Base-by-base conservation (phyloP, 2,329 filamentous ascomycete genomes). In the Aureobasidium zeae region DNA sequence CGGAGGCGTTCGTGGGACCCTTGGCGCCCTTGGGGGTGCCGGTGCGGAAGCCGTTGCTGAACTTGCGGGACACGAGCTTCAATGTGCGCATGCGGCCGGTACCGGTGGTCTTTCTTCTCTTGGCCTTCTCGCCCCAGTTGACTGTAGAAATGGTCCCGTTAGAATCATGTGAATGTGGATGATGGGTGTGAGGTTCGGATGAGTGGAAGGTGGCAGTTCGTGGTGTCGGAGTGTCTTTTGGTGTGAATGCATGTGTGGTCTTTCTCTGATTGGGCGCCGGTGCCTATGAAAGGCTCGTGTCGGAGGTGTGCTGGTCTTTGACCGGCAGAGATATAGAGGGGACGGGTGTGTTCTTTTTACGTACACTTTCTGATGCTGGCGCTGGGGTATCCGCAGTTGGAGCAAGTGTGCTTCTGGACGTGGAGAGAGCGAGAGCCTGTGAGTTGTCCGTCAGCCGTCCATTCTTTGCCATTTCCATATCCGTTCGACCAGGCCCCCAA, bases 61-160 rank as follows among this genome's bases (percentile, higher is more conserved):
- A 94, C 73, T 80, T 80, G 70, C 91, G 83, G 66, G 87, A 76
- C 67, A 98, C 81, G 63, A 77, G 78, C 79, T 93, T 94, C 68
- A 98, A 79, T 75, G 88, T 86, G 67, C 86, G 81, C 82, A 88
- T 91, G 71, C 91, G 86, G 70, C 91, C 91, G 65, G 86, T 89
- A 63, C 91, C 91, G 68, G 85, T 89, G 66, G 89, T 95, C 88
- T 95, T 96, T 83, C 91, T 93, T 72, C 91, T 79, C 86, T 96
- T 96, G 63, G 88, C 89, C 85, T 98, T 98, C 81, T 96, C 89
- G 71, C 85, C 80, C 91, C 91, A 98, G 85, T 98, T 95, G 83
- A 82, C 89, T 96, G 66, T 67, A 29, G n/a, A n/a, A n/a, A n/a
- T n/a, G n/a, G n/a, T n/a, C n/a, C n/a, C n/a, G 13, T 21, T 31